These are phyloP conservation scores for Aspergillus tubingensis DNA, from an alignment of 2,329 filamentous ascomycete species.

Conservation along the genomic window DNA sequence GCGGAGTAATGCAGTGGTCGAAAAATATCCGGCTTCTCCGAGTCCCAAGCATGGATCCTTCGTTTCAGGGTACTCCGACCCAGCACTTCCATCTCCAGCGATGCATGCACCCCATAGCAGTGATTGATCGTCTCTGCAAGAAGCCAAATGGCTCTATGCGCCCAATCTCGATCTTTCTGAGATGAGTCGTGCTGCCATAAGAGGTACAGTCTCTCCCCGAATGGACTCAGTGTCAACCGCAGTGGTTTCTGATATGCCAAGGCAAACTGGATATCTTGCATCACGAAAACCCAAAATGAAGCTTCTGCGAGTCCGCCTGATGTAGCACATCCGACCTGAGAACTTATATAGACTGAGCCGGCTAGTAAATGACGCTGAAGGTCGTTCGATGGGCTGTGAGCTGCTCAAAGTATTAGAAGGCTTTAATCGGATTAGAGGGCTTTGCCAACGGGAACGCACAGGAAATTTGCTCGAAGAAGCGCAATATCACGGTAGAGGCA, in stretches of 20 bases:
- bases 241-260: slow-evolving; percentile 36
- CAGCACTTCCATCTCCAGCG: slow-evolving; percentile 17
- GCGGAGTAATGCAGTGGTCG: slow-evolving; percentile 33
- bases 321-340: slow-evolving; percentile 36
- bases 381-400: slow-evolving; percentile 36
- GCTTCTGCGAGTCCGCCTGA: slow-evolving; percentile 36
- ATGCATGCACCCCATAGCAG: slow-evolving; percentile 31
- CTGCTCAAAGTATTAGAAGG: slow-evolving; percentile 20
- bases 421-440: neutral
- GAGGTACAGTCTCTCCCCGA: slow-evolving; percentile 32
- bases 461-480: slow-evolving; percentile 40
- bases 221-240: slow-evolving; percentile 33
- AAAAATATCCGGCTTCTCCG: slow-evolving; percentile 29
- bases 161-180: slow-evolving; percentile 36
- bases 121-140: slow-evolving; percentile 37
- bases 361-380: slow-evolving; percentile 38
- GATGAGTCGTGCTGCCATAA: slow-evolving; percentile 29
- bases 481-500: slow-evolving; percentile 37
- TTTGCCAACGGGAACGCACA: slow-evolving; percentile 23
- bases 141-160: slow-evolving; percentile 36
- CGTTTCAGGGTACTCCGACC: slow-evolving; percentile 25
- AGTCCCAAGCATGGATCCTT: slow-evolving; percentile 33
- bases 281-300: slow-evolving; percentile 40
- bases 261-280: slow-evolving; percentile 40
- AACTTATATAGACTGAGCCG: slow-evolving; percentile 39